These are phyloP conservation scores for Agrocybe praecox DNA, from an alignment of 768 basidiomycete genomes.

Conservation along the genomic window DNA sequence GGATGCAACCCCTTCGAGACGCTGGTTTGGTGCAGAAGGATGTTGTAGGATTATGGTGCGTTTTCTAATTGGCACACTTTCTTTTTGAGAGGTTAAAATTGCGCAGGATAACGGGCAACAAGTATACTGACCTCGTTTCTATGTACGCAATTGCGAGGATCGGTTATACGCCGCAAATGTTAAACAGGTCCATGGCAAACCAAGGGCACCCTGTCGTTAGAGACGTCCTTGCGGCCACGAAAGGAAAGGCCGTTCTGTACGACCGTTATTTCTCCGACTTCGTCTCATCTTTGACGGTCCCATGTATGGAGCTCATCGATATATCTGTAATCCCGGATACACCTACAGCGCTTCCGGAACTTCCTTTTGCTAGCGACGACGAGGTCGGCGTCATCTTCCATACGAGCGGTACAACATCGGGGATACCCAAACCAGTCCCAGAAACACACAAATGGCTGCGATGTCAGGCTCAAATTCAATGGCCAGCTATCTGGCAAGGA, in stretches of 20 bases:
- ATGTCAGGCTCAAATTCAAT: conserved; percentile 39
- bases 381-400: conserved; percentile 59
- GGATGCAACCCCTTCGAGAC: conserved; percentile 43
- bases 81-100: neutral
- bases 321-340: neutral
- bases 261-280: conserved; percentile 44
- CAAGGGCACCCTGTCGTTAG: conserved; percentile 55
- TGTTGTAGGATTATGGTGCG: conserved; percentile 66
- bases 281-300: conserved; percentile 20
- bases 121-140: conserved; percentile 62
- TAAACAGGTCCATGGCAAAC: conserved; percentile 58
- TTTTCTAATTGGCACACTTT: neutral
- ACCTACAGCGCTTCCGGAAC: conserved; percentile 34
- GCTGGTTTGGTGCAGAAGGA: conserved; percentile 46
- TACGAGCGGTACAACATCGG: conserved; percentile 69
- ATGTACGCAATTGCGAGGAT: conserved; percentile 67
- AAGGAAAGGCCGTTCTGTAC: conserved; percentile 59
- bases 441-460: conserved; percentile 59
- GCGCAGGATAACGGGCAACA: conserved; percentile 60
- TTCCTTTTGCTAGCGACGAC: conserved; percentile 29
- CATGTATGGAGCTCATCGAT: neutral
- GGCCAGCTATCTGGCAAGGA: conserved; percentile 47
- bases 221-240: conserved; percentile 57
- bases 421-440: conserved; percentile 65
- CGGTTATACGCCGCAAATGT: conserved; percentile 70